Percentiles rank a stretch among this genome's conserved stretches.
Conservation (phyloP, 371 early-diverging fungal genomes). For the Fennellomyces sp. region DNA sequence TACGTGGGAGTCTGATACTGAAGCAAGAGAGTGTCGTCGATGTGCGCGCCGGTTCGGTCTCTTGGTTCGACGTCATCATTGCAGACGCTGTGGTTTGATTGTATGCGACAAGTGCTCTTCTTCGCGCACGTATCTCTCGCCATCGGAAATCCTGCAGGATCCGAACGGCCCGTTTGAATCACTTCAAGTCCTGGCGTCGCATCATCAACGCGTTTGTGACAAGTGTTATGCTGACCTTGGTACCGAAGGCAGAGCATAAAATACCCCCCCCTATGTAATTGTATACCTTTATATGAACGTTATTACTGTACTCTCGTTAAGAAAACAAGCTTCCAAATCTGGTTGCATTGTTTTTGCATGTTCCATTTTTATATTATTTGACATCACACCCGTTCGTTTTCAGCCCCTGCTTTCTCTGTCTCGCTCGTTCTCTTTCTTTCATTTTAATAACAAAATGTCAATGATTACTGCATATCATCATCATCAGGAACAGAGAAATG, state of each 20-base stretch:
- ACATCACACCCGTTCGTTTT: not conserved
- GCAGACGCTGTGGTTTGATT: conserved; percentile 85
- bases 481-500: not conserved
- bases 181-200: conserved; percentile 35
- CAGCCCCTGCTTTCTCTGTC: not conserved
- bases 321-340: conserved; percentile 19
- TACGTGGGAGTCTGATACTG: conserved; percentile 76
- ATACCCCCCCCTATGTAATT: not conserved
- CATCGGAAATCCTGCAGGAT: conserved; percentile 58
- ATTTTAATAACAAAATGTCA: conserved; percentile 5
- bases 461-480: not conserved
- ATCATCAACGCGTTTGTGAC: conserved; percentile 64
- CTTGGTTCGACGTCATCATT: conserved; percentile 79
- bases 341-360: conserved; percentile 2
- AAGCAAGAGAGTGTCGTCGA: conserved; percentile 65
- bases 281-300: not conserved
- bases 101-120: conserved; percentile 78
- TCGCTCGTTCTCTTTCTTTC: not conserved
- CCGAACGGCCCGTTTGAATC: conserved; percentile 36
- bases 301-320: not conserved
- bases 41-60: conserved; percentile 70
- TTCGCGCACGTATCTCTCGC: conserved; percentile 52
- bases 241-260: conserved; percentile 16
- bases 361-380: not conserved
- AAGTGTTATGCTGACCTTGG: conserved; percentile 48